phyloP scores from a whole-genome alignment of 805 yeast genomes.

The Nakazawaea ernobii region DNA sequence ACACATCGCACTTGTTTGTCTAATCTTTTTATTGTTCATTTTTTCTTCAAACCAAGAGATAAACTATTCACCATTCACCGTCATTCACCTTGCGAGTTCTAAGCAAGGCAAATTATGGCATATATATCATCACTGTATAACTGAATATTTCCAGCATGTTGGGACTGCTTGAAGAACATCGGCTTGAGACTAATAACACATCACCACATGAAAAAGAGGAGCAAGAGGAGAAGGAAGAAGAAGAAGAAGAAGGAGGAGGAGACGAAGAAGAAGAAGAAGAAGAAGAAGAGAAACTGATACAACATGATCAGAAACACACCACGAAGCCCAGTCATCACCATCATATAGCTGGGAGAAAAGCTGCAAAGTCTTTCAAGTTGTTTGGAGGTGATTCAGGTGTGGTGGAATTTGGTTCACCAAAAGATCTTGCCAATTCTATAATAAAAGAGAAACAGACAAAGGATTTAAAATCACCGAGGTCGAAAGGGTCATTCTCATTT shows the following conservation, averaged over 20 bases:
- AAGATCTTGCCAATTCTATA: neutral
- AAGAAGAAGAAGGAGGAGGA: neutral
- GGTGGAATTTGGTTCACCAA: neutral
- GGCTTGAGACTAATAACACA: too few relatives aligned
- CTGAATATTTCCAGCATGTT: too few relatives aligned
- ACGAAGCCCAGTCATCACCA: conserved; percentile 2
- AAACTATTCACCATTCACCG: too few relatives aligned
- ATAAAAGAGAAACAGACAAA: neutral
- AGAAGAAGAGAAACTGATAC: neutral
- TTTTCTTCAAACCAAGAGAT: too few relatives aligned
- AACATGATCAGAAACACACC: neutral
- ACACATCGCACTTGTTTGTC: too few relatives aligned
- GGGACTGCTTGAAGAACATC: too few relatives aligned
- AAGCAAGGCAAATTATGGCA: too few relatives aligned
- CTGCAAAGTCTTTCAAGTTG: conserved; percentile 50
- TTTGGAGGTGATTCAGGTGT: conserved; percentile 28
- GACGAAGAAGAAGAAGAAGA: neutral
- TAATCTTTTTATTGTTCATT: too few relatives aligned
- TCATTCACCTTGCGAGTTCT: too few relatives aligned
- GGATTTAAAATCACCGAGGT: neutral
- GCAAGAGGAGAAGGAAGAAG: too few relatives aligned
- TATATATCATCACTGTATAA: too few relatives aligned
- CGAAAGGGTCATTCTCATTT: neutral
- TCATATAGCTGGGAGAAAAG: conserved; percentile 46
- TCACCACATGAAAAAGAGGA: neutral